These are phyloP conservation scores for Lepiota subincarnata DNA, from an alignment of 768 basidiomycete genomes.

Conservation along the genomic window DNA sequence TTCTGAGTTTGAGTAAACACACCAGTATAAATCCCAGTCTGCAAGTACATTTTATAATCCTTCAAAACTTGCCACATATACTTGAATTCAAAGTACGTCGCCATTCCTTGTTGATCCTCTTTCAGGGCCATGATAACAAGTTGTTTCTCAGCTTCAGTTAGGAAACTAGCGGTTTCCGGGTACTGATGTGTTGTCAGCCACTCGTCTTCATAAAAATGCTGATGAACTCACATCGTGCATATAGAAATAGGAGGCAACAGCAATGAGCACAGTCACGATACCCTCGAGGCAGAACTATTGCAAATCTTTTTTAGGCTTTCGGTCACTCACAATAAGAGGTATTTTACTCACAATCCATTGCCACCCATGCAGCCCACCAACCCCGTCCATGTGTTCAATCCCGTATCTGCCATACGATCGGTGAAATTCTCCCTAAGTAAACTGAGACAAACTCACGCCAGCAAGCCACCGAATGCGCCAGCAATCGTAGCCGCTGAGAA, in stretches of 20 bases:
- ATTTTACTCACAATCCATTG: conserved; percentile 41
- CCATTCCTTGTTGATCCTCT: conserved; percentile 39
- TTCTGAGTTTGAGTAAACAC: conserved; percentile 8
- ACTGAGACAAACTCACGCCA: conserved; percentile 31
- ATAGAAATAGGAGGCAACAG: conserved; percentile 41
- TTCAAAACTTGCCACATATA: conserved; percentile 46
- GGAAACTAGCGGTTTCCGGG: conserved; percentile 55
- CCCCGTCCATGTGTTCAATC: conserved; percentile 41
- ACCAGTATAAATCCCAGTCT: conserved; percentile 42
- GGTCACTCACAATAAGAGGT: background rate
- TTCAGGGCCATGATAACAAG: conserved; percentile 37
- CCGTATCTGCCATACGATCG: conserved; percentile 29
- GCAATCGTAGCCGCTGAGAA: conserved; percentile 59
- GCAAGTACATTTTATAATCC: conserved; percentile 42
- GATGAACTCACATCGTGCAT: conserved; percentile 44
- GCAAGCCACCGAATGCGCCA: conserved; percentile 35
- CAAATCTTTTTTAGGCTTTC: background rate
- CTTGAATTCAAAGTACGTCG: conserved; percentile 38
- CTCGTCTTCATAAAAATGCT: background rate
- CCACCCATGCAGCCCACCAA: conserved; percentile 38
- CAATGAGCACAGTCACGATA: conserved; percentile 36
- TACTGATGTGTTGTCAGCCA: conserved; percentile 28
- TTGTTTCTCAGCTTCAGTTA: conserved; percentile 40
- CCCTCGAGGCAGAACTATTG: conserved; percentile 44
- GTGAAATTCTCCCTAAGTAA: conserved; percentile 14